phyloP scores from a whole-genome alignment of 202 grass and related monocot species.

The Schoenoplectus triqueter region DNA sequence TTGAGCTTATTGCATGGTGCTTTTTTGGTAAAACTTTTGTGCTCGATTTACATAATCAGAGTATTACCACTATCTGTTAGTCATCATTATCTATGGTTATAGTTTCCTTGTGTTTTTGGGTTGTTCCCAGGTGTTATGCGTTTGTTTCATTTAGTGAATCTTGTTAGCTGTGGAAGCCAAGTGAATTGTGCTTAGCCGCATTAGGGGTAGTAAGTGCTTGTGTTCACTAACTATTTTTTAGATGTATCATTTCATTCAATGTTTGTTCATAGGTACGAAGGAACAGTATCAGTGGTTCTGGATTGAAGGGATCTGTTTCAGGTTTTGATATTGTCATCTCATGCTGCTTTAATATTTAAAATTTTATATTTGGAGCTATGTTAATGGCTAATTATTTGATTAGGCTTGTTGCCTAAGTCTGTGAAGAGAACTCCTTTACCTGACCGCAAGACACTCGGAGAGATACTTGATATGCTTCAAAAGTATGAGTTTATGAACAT shows the following conservation, averaged over 20 bases:
- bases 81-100: conserved; percentile 28
- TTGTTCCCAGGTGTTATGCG: conserved; percentile 7
- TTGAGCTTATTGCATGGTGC: conserved; percentile 31
- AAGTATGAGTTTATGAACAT: conserved; percentile 57
- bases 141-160: neutral
- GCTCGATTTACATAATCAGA: conserved; percentile 35
- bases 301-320: conserved; percentile 69
- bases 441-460: conserved; percentile 67
- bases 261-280: conserved; percentile 53
- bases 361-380: conserved; percentile 23
- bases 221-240: neutral
- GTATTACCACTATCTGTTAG: conserved; percentile 1
- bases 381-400: conserved; percentile 40
- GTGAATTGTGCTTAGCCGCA: neutral
- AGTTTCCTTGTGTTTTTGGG: conserved; percentile 19
- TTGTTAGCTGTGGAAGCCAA: neutral
- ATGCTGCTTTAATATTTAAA: conserved; percentile 20
- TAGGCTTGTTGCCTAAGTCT: conserved; percentile 39
- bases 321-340: conserved; percentile 38
- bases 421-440: conserved; percentile 72
- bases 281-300: conserved; percentile 51
- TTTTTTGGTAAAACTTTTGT: conserved; percentile 39
- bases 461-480: conserved; percentile 92
- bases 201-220: neutral
- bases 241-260: conserved; percentile 18